These are phyloP conservation scores for Marvania coccoides DNA, from an alignment of 139 green algal species.

Conservation along the genomic window DNA sequence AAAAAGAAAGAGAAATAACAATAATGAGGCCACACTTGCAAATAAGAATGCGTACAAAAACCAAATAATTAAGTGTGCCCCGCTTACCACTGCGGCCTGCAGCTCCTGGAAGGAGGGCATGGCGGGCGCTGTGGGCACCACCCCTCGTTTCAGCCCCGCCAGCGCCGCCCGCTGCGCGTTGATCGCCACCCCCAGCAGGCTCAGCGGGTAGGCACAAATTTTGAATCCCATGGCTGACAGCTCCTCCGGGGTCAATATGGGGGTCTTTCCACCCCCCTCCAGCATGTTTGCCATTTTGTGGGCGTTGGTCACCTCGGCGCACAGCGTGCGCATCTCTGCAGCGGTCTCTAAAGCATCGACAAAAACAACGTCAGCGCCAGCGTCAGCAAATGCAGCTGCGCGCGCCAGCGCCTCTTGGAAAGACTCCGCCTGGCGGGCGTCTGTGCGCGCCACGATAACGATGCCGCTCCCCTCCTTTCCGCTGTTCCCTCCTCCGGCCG, in stretches of 20 bases:
- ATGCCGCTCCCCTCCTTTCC: slow-evolving; percentile 83
- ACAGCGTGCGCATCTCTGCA: slow-evolving; percentile 78
- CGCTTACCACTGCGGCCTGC: background rate
- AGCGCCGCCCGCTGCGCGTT: slow-evolving; percentile 62
- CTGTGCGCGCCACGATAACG: slow-evolving; percentile 80
- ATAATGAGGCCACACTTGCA: too few species aligned
- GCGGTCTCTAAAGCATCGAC: slow-evolving; percentile 83
- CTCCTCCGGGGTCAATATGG: slow-evolving; percentile 65
- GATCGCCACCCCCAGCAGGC: slow-evolving; percentile 70
- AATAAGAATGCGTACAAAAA: background rate
- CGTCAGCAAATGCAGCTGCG: slow-evolving; percentile 77
- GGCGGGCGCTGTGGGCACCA: background rate
- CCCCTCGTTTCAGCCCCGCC: slow-evolving; percentile 12
- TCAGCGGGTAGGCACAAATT: slow-evolving; percentile 82
- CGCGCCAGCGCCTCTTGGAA: slow-evolving; percentile 74
- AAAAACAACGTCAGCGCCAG: slow-evolving; percentile 90
- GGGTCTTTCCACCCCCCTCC: slow-evolving; percentile 91
- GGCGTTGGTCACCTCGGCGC: slow-evolving; percentile 4
- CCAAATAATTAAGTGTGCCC: background rate
- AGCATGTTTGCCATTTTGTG: slow-evolving; percentile 89
- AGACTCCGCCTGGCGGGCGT: slow-evolving; percentile 59
- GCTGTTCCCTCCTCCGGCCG: too few species aligned
- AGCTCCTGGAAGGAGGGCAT: slow-evolving; percentile 22
- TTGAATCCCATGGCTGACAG: slow-evolving; percentile 83
- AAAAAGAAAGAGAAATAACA: too few species aligned